Evolutionary conservation across 768 basidiomycete genomes (phyloP), one percentile per base, ranked within the genome.

Genomic region (Albatrellus ellisii): DNA sequence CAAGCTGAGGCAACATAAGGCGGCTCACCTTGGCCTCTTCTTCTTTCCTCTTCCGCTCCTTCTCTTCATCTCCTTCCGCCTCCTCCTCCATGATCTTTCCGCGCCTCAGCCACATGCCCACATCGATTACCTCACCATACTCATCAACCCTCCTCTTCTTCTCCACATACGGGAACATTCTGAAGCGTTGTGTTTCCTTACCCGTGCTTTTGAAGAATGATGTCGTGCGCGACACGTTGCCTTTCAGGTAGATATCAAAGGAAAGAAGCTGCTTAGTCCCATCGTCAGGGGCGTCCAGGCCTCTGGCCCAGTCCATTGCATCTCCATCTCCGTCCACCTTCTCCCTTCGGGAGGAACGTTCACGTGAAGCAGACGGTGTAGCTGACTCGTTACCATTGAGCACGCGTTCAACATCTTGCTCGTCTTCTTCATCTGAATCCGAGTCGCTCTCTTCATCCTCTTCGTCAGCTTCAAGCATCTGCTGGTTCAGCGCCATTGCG

Each of bases 161-260:
- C 62, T 98, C 94, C 22, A 94, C 77, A 50, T 89, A 91, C 0
- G 95, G 95, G 63, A 97, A 98, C 91, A 97, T 97, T 49, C 94
- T 72, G 59, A 86, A 98, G 40, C 95, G 68, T 48, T 84, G 86
- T 12, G 72, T 64, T 50, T 83, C 79, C 8, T 70, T 67, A 11
- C 75, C 76, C 7, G 75, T 65, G 44, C 66, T 80, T 59, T 89
- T 90, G 69, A 91, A 94, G 64, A 90, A 91, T 2, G 81, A 79
- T 1, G 77, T 84, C 20, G 82, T 68, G 49, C 85, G 83, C 21
- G 84, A 79, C 35, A 91, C 86, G 48, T 94, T 90, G n/a, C 92
- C 92, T 59, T 94, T 95, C 46, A 98, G 70, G 59, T 89, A 98
- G 50, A 98, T 95, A 60, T 99, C 95, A 53, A 86, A 99, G 1